Base-by-base conservation (phyloP, 306 rosid species). In the Coriaria nepalensis region DNA sequence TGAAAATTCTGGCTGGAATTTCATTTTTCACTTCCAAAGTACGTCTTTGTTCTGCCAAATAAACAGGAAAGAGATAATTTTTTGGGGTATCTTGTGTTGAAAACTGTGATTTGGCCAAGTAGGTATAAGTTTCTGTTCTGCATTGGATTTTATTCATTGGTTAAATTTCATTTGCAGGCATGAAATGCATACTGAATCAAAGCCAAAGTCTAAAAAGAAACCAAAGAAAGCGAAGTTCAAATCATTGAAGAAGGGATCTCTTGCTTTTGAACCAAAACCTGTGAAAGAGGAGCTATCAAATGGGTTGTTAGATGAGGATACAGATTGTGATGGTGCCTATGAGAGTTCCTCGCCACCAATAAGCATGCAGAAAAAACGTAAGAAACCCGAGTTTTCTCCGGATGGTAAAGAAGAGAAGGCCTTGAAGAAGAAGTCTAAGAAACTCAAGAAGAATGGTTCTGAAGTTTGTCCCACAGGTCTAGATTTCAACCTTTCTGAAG, bases 201-300 rank as follows among this genome's bases (percentile, higher is more conserved):
- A 77, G 70, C 84, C 79, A 11, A 90, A 72, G 81, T 57, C 84
- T 49, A 90, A 81, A 65, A 90, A 79, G 94, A 90, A 90, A 70
- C 60, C 79, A 2, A 90, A 90, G 85, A 90, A 85, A 57, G 65
- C 87, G 33, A 90, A 90, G 78, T 90, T 81, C 68, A 90, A 90
- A 65, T 84, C 97, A 50, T 63, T 90, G 63, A 90, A 90, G 79
- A 85, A 81, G 63, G 81, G 82, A 47, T 77, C 97, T 56, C 61
- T 90, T 63, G 77, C 74, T 11, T 77, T 95, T 68, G 92, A 82
- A 54, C 49, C 63, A 57, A 80, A 72, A 65, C 55, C 62, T 55
- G 57, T 73, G 66, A 81, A 77, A 69, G 77, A 79, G 45, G 93
- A 81, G 54, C 42, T 47, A 37, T 65, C 65, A 43, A 50, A 40